phyloP scores from a whole-genome alignment of 345 rosid genomes.

The Acer saccharum region DNA sequence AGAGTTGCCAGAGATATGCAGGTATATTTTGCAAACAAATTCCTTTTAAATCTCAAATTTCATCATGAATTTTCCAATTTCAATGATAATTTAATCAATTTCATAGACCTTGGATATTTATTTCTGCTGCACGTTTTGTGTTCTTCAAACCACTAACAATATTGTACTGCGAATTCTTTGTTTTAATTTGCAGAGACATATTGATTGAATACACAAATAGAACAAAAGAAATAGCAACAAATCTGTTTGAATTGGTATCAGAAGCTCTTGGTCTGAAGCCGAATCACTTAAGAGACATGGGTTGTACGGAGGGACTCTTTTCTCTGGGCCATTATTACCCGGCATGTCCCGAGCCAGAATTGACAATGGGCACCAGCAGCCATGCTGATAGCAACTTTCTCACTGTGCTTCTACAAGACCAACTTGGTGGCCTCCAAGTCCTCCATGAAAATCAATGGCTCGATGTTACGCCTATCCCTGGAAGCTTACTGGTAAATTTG shows the following conservation, averaged over 20 bases:
- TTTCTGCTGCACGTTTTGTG: too few species aligned
- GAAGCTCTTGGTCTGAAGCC: conserved; percentile 39
- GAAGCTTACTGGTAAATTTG: conserved; percentile 29
- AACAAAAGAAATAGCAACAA: conserved; percentile 13
- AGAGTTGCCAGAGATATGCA: conserved; percentile 39
- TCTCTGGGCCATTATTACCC: conserved; percentile 38
- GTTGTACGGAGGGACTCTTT: conserved; percentile 27
- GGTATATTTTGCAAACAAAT: conserved; percentile 19
- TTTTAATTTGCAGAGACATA: conserved; percentile 32
- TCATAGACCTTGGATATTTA: too few species aligned
- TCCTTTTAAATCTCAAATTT: too few species aligned
- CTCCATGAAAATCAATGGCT: conserved; percentile 8
- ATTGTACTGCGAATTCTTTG: too few species aligned
- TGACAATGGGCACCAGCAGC: conserved; percentile 32
- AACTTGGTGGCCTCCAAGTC: too few species aligned
- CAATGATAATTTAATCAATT: too few species aligned
- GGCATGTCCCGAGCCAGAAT: conserved; percentile 41
- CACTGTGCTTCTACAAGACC: conserved; percentile 22
- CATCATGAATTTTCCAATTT: too few species aligned
- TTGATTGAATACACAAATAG: conserved; percentile 29
- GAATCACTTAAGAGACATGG: conserved; percentile 21
- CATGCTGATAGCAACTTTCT: conserved; percentile 30
- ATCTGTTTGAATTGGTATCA: conserved; percentile 29
- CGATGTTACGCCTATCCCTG: conserved; percentile 23
- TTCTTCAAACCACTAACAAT: too few species aligned